These are phyloP conservation scores for Marasmius tenuissimus DNA, from an alignment of 1,284 basidiomycete genomes.

Conservation along the genomic window DNA sequence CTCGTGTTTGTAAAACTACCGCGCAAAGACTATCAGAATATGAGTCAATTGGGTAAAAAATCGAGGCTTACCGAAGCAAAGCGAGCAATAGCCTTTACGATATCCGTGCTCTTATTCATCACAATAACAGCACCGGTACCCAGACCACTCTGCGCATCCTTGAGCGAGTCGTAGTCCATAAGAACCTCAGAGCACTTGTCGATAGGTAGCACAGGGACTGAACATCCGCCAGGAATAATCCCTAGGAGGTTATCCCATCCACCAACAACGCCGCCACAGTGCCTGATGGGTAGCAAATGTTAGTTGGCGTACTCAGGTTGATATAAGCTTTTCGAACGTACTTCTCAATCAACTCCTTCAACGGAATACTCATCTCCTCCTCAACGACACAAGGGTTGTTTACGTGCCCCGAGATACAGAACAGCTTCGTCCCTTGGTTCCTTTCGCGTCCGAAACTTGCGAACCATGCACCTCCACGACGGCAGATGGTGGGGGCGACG, in stretches of 20 bases:
- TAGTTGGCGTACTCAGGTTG: too few relatives aligned
- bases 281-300: slow-evolving; percentile 77
- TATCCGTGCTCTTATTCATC: slow-evolving; percentile 97
- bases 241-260: slow-evolving; percentile 97
- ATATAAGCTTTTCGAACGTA: slow-evolving; percentile 39
- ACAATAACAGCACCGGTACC: slow-evolving; percentile 99
- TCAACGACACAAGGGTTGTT: slow-evolving; percentile 98
- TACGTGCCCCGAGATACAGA: slow-evolving; percentile 95
- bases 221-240: slow-evolving; percentile 93
- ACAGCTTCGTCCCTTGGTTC: slow-evolving; percentile 96
- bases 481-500: slow-evolving; percentile 95
- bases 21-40: not conserved
- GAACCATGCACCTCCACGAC: slow-evolving; percentile 93
- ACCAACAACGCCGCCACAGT: slow-evolving; percentile 92
- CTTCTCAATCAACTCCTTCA: slow-evolving; percentile 93
- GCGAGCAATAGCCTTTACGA: slow-evolving; percentile 89
- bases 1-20: slow-evolving; percentile 96
- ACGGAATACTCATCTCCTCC: slow-evolving; percentile 98
- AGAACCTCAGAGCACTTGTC: slow-evolving; percentile 76
- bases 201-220: slow-evolving; percentile 92
- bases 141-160: slow-evolving; percentile 92
- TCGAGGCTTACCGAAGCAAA: slow-evolving; percentile 72
- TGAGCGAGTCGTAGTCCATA: slow-evolving; percentile 99
- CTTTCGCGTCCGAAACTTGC: slow-evolving; percentile 89
- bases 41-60: slow-evolving; percentile 3